Conservation (phyloP, 139 green algal species). For the Yamagishiella unicocca region DNA sequence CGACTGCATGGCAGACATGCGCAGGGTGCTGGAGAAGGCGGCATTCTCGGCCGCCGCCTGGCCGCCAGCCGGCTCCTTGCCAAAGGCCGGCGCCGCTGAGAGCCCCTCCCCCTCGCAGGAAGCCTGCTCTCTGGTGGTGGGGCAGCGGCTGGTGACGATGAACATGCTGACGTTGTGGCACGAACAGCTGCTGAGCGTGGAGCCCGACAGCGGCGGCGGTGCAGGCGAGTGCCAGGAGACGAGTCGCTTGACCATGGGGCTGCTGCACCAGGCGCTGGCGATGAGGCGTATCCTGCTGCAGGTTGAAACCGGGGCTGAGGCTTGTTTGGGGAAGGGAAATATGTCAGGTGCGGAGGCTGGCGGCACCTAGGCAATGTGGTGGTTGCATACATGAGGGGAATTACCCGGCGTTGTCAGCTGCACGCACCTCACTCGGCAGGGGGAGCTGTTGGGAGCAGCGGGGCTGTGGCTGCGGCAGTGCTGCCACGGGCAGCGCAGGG, state of each 20-base stretch:
- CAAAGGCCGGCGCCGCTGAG: no score
- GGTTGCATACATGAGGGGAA: no score
- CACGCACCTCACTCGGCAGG: no score
- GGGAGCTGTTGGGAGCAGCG: no score
- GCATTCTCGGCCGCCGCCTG: neutral
- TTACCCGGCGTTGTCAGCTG: no score
- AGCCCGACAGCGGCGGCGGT: neutral
- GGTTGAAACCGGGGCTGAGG: neutral
- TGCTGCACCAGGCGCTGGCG: neutral
- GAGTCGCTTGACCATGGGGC: neutral
- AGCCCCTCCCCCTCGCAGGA: no score
- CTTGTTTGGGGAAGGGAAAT: neutral
- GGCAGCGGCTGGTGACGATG: neutral
- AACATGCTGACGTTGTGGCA: neutral
- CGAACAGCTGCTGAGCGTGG: neutral
- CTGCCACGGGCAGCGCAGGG: no score
- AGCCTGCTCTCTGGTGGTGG: no score
- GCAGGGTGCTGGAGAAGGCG: neutral
- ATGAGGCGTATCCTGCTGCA: neutral
- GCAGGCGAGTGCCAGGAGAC: neutral
- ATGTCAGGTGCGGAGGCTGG: no score
- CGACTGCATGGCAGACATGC: neutral
- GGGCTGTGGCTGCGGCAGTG: no score
- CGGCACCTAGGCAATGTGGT: no score
- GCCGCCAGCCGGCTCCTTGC: no score